Conservation (phyloP, 768 basidiomycete species). For the Dioszegia aurantiaca region DNA sequence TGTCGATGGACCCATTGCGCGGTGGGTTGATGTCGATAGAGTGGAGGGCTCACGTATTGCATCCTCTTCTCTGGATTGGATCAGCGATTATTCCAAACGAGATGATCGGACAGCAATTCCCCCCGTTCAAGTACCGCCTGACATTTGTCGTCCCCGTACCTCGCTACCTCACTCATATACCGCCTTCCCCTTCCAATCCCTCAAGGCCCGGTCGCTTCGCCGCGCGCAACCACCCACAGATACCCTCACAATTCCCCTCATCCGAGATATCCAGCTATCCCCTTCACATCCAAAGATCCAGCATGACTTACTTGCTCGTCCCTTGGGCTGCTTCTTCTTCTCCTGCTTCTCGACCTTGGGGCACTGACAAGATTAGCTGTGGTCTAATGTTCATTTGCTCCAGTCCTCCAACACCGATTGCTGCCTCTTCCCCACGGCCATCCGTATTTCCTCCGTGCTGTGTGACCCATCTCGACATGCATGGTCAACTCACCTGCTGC, state of each 20-base stretch:
- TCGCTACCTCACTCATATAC: too few relatives aligned
- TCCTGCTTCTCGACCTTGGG: constrained; percentile 98
- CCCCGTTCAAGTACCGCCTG: too few relatives aligned
- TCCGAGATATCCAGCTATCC: neutral
- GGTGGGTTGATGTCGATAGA: neutral
- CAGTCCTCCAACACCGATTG: constrained; percentile 1
- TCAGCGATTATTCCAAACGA: neutral
- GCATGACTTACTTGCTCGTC: constrained; percentile 67
- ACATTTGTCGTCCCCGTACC: too few relatives aligned
- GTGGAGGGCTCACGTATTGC: constrained; percentile 78
- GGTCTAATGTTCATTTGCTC: too few relatives aligned
- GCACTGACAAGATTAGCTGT: constrained; percentile 55
- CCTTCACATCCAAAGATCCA: neutral
- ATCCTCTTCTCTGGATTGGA: constrained; percentile 68
- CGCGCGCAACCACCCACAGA: too few relatives aligned
- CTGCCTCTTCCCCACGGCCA: too few relatives aligned
- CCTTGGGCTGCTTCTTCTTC: constrained; percentile 97
- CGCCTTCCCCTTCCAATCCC: neutral
- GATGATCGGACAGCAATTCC: too few relatives aligned
- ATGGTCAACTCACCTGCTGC: constrained; percentile 64
- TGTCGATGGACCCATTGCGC: neutral
- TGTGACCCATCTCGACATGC: too few relatives aligned
- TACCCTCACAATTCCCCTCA: neutral
- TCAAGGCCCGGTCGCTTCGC: too few relatives aligned
- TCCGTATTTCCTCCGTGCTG: too few relatives aligned